These are phyloP conservation scores for Arthrobotrys pseudoclavata DNA, from an alignment of 2,329 filamentous ascomycete species.

Conservation along the genomic window DNA sequence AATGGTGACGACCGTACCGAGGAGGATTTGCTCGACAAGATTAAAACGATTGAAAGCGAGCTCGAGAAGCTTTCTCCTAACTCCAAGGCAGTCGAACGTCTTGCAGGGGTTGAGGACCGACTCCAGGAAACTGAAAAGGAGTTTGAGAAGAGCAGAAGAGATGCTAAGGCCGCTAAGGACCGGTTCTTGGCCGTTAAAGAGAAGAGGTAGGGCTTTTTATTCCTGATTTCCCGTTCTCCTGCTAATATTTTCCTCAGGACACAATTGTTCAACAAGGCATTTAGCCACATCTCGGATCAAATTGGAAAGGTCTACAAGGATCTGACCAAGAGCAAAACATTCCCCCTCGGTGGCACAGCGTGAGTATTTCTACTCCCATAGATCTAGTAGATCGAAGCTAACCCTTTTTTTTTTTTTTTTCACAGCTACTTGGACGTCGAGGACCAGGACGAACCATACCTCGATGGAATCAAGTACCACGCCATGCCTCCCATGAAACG, in stretches of 20 bases:
- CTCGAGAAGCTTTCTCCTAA: constrained; percentile 97
- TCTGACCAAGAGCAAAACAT: constrained; percentile 88
- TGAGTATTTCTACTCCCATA: constrained; percentile 64
- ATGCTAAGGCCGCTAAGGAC: constrained; percentile 81
- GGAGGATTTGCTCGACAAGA: constrained; percentile 81
- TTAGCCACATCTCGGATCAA: constrained; percentile 93
- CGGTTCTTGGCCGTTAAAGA: constrained; percentile 85
- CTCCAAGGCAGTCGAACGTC: constrained; percentile 91
- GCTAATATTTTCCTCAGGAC: constrained; percentile 66
- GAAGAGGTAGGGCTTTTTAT: constrained; percentile 70
- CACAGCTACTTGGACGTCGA: constrained; percentile 86
- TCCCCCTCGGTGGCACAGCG: constrained; percentile 87
- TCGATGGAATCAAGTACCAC: constrained; percentile 96
- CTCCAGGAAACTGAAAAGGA: constrained; percentile 88
- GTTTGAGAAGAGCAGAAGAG: constrained; percentile 84
- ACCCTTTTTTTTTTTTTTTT: constrained; percentile 22
- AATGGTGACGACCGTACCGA: constrained; percentile 70
- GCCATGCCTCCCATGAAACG: constrained; percentile 98
- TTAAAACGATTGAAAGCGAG: constrained; percentile 79
- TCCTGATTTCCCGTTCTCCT: neutral
- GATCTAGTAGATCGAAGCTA: neutral
- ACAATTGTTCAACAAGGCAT: constrained; percentile 94
- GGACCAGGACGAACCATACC: constrained; percentile 95
- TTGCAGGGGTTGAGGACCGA: constrained; percentile 86
- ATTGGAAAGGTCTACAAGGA: constrained; percentile 96